Evolutionary conservation across 176 grass and related monocot genomes (phyloP), one percentile per base, ranked within the genome.

Genomic region (Eleusine indica): DNA sequence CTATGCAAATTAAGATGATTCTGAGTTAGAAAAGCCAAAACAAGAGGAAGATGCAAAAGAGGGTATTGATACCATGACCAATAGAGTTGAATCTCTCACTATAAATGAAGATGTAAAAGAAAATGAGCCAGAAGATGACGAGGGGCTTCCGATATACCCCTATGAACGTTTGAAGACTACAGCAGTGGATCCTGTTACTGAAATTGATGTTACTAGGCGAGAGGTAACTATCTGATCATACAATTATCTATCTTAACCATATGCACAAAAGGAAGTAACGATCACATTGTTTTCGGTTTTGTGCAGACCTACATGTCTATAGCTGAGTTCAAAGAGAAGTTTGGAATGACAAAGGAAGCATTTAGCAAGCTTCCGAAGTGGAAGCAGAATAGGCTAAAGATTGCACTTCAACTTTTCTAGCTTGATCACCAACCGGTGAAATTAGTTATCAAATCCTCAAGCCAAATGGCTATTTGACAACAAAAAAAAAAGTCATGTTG

Each of bases 301-400:
- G 63, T 90, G 90, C 89, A 97, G 94, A 87, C 87, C 32, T 97
- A 97, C 80, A 89, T 97, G 75, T 97, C 94, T 60, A 84, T 64
- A 43, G 62, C 53, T 49, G 94, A 97, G 29, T 97, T 97, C 48
- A 92, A 92, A 78, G 94, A 94, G 80, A 97, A 97, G 87, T 94
- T 94, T 75, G 94, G 89, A 57, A 94, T 97, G 89, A 80, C 85
- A 44, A 97, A 86, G 80, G 85, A 81, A 82, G 91, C 91, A 79
- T 97, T 97, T 25, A 75, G 75, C 81, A 94, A 89, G 68, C 88
- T 97, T 84, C 91, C 94, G 1, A 97, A 90, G 87, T 97, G 94
- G 91, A 97, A 92, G 73, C 89, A 94, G 85, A 97, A 90, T 68
- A 97, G 90, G 69, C 83, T 97, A 76, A 97, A 97, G 72, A 85